phyloP scores from a whole-genome alignment of 2,329 filamentous ascomycete species.

The Penicillium sp. region DNA sequence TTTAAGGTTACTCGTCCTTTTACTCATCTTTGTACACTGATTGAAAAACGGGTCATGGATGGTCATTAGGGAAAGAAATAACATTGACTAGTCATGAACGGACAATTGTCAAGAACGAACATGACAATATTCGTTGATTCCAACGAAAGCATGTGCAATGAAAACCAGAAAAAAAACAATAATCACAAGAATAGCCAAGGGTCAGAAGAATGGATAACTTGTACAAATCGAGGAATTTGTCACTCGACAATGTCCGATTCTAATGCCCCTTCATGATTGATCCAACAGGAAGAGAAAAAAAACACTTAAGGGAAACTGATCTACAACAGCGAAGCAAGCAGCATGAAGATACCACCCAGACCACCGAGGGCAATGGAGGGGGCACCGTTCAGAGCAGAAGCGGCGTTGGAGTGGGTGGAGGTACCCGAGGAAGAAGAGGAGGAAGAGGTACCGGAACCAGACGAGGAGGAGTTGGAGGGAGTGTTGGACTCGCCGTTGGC shows the following conservation, averaged over 20 bases:
- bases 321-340: constrained; percentile 39
- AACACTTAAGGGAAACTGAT: neutral
- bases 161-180: constrained; percentile 4
- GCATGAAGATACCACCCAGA: constrained; percentile 36
- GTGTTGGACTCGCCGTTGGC: constrained; percentile 60
- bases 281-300: neutral
- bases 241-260: neutral
- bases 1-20: neutral
- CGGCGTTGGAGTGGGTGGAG: constrained; percentile 24
- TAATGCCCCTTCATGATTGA: neutral
- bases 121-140: constrained; percentile 1
- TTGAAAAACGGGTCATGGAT: neutral
- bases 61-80: neutral
- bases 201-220: neutral
- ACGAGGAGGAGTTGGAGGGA: constrained; percentile 44
- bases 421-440: constrained; percentile 20
- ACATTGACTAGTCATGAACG: constrained; percentile 8
- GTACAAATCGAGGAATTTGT: neutral
- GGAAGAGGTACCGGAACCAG: constrained; percentile 13
- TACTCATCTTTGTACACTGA: neutral
- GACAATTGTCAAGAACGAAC: constrained; percentile 2
- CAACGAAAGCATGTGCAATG: constrained; percentile 20
- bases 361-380: constrained; percentile 34
- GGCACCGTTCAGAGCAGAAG: constrained; percentile 33
- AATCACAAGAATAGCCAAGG: constrained; percentile 17